Conservation (phyloP, 345 rosid genomes). For the Turnera subulata region DNA sequence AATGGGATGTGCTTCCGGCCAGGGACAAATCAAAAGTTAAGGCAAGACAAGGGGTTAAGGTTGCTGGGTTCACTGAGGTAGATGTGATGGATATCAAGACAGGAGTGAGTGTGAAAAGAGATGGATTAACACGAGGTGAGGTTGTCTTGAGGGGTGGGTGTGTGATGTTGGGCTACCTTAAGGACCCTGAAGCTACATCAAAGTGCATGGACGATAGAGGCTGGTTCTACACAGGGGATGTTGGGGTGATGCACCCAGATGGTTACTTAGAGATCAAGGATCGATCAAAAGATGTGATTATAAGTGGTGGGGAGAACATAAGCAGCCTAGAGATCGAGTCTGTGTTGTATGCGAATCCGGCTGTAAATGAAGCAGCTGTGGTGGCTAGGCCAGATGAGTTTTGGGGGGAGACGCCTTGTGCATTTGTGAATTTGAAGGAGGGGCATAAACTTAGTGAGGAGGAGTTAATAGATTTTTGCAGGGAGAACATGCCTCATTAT, state of each 20-base stretch:
- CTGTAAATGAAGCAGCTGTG: constrained; percentile 25
- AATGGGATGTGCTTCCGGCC: constrained; percentile 20
- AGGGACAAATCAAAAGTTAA: constrained; percentile 15
- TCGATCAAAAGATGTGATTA: constrained; percentile 26
- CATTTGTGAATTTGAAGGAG: constrained; percentile 19
- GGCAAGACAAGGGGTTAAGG: constrained; percentile 22
- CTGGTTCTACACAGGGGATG: constrained; percentile 27
- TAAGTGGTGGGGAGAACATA: constrained; percentile 29
- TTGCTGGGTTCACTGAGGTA: constrained; percentile 11
- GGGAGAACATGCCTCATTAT: constrained; percentile 57
- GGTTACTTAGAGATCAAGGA: constrained; percentile 26
- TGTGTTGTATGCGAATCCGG: constrained; percentile 10
- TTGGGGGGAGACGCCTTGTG: constrained; percentile 30
- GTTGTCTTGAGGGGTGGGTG: constrained; percentile 19
- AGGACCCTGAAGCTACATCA: constrained; percentile 11
- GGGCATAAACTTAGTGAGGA: constrained; percentile 6
- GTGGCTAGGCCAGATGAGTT: constrained; percentile 22
- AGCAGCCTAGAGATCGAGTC: constrained; percentile 27
- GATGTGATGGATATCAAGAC: constrained; percentile 10
- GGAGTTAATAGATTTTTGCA: constrained; percentile 57
- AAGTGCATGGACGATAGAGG: constrained; percentile 15
- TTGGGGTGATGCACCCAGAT: constrained; percentile 22
- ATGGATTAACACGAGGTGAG: constrained; percentile 18
- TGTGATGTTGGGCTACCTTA: constrained; percentile 19
- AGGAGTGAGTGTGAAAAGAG: constrained; percentile 13